These are phyloP conservation scores for Fusarium luffae DNA, from an alignment of 2,329 filamentous ascomycete species.

Conservation along the genomic window DNA sequence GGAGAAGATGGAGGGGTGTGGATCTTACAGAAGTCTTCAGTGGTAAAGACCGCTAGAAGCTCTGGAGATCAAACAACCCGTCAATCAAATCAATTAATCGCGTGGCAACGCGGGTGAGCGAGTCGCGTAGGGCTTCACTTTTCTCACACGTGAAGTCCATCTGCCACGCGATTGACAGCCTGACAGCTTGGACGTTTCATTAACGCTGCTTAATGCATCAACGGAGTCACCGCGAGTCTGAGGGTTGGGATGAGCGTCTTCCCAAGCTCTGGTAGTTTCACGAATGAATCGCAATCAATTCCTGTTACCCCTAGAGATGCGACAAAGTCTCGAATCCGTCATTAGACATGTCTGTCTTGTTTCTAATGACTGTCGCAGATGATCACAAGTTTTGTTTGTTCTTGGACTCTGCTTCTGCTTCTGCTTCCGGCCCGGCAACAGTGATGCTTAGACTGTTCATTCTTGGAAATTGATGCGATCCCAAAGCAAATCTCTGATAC, in stretches of 20 bases:
- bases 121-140: slow-evolving; percentile 22
- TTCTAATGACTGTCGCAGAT: slow-evolving; percentile 15
- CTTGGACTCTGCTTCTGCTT: slow-evolving; percentile 13
- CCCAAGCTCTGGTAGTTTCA: slow-evolving; percentile 7
- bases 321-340: neutral
- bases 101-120: slow-evolving; percentile 18
- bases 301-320: neutral
- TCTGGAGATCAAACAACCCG: neutral
- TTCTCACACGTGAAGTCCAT: neutral
- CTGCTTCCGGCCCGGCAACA: slow-evolving; percentile 15
- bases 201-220: slow-evolving; percentile 8
- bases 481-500: neutral
- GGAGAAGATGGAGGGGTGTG: slow-evolving; percentile 15
- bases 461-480: neutral
- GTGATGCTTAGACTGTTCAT: slow-evolving; percentile 10
- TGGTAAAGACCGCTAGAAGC: neutral
- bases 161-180: slow-evolving; percentile 38
- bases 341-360: slow-evolving; percentile 18
- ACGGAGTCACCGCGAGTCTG: slow-evolving; percentile 21
- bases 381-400: slow-evolving; percentile 2
- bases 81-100: neutral
- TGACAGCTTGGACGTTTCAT: slow-evolving; percentile 34
- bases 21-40: neutral
- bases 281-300: slow-evolving; percentile 14
- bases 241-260: neutral